Evolutionary conservation across 2,329 filamentous ascomycete species (phyloP), one percentile per base, ranked within the genome.

Genomic region (Alternaria arbusti): DNA sequence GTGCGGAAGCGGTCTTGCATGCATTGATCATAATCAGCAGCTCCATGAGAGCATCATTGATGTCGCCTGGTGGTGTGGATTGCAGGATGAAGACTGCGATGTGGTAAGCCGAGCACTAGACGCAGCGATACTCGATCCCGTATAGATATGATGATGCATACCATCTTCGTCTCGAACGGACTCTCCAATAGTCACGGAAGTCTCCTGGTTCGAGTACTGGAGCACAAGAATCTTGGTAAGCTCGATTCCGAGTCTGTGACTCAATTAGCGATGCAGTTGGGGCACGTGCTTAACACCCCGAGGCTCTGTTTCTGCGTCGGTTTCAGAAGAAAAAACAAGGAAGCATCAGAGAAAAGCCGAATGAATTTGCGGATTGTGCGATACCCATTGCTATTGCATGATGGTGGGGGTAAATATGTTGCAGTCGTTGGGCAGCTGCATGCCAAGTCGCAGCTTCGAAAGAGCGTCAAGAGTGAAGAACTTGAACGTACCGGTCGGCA

Each of bases 31-130:
- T 97, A 83, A 98, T 97, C 70, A 98, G 88, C 40, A 98, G 88
- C 83, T 99, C 95, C 95, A 99, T 98, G 64, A 99, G 87, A 54
- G 94, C 94, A 80, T 98, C 95, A 82, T 99, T 99, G 84, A 98
- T 96, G 79, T 97, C 94, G 79, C 95, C 94, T 2, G 95, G 95
- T 44, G 92, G 91, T 51, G 96, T 97, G 23, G 95, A 97, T 83
- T 98, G 95, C 64, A 98, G 86, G 74, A 98, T 97, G 84, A 97
- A 98, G 78, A 97, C 94, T 89, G 73, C 30, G 43, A 55, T 40
- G 57, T 32, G 56, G 71, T 79, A 66, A 79, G 73, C 65, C 52
- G 63, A 45, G 57, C 25, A 63, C 36, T 36, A 22, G 43, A 49
- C 36, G 26, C 47, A 17, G 30, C 45, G 40, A 36, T 51, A 36